Evolutionary conservation across 306 rosid genomes (phyloP).

Genomic region (Cicer yamashitae): DNA sequence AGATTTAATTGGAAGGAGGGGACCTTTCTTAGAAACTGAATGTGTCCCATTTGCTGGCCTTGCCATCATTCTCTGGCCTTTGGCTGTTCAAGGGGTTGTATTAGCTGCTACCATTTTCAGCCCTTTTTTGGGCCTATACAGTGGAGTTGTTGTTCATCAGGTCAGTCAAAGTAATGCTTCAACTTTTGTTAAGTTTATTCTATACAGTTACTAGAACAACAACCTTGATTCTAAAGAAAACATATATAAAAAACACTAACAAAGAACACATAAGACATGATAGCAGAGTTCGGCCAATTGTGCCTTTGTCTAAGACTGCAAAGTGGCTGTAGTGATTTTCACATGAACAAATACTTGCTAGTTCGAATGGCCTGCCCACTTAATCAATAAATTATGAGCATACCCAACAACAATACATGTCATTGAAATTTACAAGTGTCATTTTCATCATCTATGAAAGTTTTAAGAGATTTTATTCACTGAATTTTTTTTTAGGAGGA

Average conservation of each 20-base stretch:
- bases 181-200: neutral
- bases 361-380: too few relatives aligned
- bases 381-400: too few relatives aligned
- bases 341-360: too few relatives aligned
- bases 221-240: too few relatives aligned
- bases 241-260: too few relatives aligned
- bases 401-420: neutral
- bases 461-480: slow-evolving; percentile 19
- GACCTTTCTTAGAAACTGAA: slow-evolving; percentile 80
- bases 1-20: slow-evolving; percentile 84
- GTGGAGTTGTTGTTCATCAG: slow-evolving; percentile 79
- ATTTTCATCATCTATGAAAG: slow-evolving; percentile 1
- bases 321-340: too few relatives aligned
- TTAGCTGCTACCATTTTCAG: slow-evolving; percentile 59
- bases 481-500: slow-evolving; percentile 56
- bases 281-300: too few relatives aligned
- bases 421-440: slow-evolving; percentile 13
- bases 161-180: slow-evolving; percentile 45
- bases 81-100: slow-evolving; percentile 71
- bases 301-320: too few relatives aligned
- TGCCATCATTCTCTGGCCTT: slow-evolving; percentile 83
- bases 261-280: too few relatives aligned
- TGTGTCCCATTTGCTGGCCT: slow-evolving; percentile 90
- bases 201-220: neutral
- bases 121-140: slow-evolving; percentile 67